phyloP scores from a whole-genome alignment of 768 basidiomycete species.

The Leccinum obscurum region DNA sequence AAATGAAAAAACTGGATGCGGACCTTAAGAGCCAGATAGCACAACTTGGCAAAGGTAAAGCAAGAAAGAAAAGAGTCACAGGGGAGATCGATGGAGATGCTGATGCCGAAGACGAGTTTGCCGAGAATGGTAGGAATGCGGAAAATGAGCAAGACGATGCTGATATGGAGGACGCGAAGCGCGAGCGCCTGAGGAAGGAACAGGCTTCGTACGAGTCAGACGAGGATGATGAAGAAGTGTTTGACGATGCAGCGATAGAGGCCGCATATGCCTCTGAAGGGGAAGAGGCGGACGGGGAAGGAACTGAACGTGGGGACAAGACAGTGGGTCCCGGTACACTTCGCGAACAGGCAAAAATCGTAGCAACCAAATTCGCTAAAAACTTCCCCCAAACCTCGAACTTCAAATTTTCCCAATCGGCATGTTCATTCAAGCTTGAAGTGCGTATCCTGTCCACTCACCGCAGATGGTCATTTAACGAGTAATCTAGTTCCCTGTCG shows the following conservation, averaged over 20 bases:
- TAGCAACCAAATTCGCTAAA: constrained; percentile 53
- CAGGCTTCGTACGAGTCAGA: constrained; percentile 71
- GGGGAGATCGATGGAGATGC: constrained; percentile 49
- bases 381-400: constrained; percentile 64
- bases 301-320: constrained; percentile 26
- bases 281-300: constrained; percentile 36
- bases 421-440: constrained; percentile 81
- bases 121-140: constrained; percentile 54
- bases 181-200: constrained; percentile 67
- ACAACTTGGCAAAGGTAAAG: constrained; percentile 81
- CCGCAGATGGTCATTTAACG: not conserved
- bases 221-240: constrained; percentile 47
- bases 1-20: constrained; percentile 83
- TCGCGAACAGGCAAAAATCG: constrained; percentile 42
- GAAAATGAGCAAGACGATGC: constrained; percentile 79
- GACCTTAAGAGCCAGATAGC: constrained; percentile 77
- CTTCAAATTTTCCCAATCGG: constrained; percentile 67
- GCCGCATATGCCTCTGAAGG: constrained; percentile 56
- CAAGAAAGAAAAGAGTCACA: constrained; percentile 41
- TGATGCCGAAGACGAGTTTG: constrained; percentile 50
- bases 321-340: constrained; percentile 31
- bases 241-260: constrained; percentile 59
- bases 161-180: constrained; percentile 80
- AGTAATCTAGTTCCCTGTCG: constrained; percentile 69
- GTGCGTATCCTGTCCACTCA: constrained; percentile 45